Conservation (phyloP, 495 filamentous ascomycete species). For the Hypoxylon fragiforme region DNA sequence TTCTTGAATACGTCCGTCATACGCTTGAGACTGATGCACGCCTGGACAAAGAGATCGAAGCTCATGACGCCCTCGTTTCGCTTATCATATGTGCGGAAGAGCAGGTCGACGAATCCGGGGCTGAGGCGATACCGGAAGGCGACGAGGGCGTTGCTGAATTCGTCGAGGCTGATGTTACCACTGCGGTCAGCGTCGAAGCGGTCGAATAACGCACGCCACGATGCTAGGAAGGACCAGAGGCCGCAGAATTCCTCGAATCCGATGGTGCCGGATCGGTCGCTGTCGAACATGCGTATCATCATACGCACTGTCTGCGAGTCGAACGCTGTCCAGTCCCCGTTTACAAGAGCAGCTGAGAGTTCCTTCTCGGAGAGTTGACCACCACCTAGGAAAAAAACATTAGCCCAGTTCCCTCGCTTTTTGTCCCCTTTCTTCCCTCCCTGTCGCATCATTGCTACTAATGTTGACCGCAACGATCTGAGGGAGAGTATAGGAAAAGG, state of each 20-base stretch:
- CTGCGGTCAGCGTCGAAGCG: constrained; percentile 88
- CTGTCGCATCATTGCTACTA: not conserved
- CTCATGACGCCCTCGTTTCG: constrained; percentile 70
- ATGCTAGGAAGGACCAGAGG: constrained; percentile 91
- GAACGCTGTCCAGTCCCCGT: constrained; percentile 92
- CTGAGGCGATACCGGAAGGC: constrained; percentile 94
- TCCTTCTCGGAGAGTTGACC: constrained; percentile 86
- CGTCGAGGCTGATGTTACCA: constrained; percentile 81
- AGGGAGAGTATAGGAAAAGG: not conserved
- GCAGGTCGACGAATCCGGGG: constrained; percentile 73
- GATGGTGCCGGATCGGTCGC: constrained; percentile 82
- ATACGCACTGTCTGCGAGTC: constrained; percentile 95
- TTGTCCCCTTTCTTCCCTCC: not conserved
- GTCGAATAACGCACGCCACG: constrained; percentile 93
- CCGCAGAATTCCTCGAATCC: constrained; percentile 95
- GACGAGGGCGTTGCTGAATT: constrained; percentile 88
- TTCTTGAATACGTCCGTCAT: constrained; percentile 99
- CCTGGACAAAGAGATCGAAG: constrained; percentile 98
- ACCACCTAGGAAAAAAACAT: constrained; percentile 53
- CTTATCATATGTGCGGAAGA: constrained; percentile 72
- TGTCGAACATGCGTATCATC: constrained; percentile 99
- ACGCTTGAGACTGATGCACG: constrained; percentile 91
- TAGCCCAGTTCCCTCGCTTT: constrained; percentile 1
- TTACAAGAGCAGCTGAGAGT: constrained; percentile 89
- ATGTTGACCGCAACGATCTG: not conserved